These are phyloP conservation scores for Canariomyces notabilis DNA, from an alignment of 2,329 filamentous ascomycete species.

Conservation along the genomic window DNA sequence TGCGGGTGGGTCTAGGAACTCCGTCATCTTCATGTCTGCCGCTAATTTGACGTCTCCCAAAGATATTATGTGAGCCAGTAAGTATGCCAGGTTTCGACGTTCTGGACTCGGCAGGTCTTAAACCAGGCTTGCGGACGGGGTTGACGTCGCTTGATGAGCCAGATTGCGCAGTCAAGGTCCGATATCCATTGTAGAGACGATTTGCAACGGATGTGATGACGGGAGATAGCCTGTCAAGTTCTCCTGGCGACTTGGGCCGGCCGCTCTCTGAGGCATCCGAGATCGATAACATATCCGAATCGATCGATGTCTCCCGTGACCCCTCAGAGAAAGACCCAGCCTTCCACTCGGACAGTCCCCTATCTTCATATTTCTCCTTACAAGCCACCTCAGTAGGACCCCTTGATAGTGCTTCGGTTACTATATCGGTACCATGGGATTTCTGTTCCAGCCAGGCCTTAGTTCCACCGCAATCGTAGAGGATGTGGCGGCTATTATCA, in stretches of 20 bases:
- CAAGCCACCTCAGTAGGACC: not conserved
- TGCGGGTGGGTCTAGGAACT: too few species aligned
- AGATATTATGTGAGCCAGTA: not conserved
- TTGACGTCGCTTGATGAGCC: not conserved
- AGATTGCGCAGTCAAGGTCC: not conserved
- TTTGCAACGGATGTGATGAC: not conserved
- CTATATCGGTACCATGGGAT: not conserved
- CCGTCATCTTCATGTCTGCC: not conserved
- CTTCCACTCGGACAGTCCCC: not conserved
- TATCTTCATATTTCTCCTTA: not conserved
- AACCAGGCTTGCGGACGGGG: not conserved
- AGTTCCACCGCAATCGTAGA: not conserved
- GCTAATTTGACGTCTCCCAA: not conserved
- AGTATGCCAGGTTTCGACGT: not conserved
- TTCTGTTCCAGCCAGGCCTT: not conserved
- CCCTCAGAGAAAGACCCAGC: not conserved
- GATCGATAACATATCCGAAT: conserved; percentile 3
- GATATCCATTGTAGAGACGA: not conserved
- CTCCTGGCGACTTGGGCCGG: not conserved
- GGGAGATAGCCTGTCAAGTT: not conserved
- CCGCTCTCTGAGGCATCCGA: not conserved
- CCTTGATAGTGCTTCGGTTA: not conserved
- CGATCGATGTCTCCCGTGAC: not conserved
- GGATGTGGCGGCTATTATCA: not conserved
- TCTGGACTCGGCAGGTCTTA: not conserved